phyloP scores from a whole-genome alignment of 306 rosid species.

The Inga oerstediana region DNA sequence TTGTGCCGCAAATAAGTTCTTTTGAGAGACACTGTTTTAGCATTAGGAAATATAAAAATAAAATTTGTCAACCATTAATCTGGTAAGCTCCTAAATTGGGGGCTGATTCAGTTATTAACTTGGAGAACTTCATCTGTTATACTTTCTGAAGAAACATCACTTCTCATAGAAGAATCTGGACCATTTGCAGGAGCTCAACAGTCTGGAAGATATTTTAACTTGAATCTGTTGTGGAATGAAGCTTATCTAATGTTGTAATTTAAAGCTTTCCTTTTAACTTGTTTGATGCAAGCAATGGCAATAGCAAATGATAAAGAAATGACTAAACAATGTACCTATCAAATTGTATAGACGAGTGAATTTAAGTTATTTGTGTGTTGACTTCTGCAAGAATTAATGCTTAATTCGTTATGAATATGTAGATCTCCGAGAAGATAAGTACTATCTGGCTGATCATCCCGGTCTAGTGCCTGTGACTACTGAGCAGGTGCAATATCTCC shows the following conservation, averaged over 20 bases:
- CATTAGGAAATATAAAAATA: neutral
- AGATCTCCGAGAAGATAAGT: slow-evolving; percentile 90
- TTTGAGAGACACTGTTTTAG: neutral
- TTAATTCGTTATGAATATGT: slow-evolving; percentile 22
- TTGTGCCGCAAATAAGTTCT: neutral
- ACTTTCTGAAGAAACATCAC: neutral
- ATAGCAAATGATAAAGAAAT: slow-evolving; percentile 6
- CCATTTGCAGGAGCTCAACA: neutral
- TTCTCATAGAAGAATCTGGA: neutral
- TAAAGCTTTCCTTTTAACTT: neutral
- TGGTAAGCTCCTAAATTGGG: neutral
- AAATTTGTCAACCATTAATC: neutral
- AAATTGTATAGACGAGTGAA: neutral
- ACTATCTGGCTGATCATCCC: slow-evolving; percentile 81
- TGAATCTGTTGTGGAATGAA: neutral
- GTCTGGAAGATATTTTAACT: neutral
- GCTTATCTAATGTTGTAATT: slow-evolving; percentile 17
- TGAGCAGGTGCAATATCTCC: slow-evolving; percentile 59
- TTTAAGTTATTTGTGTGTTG: slow-evolving; percentile 7
- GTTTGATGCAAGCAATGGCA: neutral
- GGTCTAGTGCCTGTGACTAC: slow-evolving; percentile 79
- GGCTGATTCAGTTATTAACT: neutral
- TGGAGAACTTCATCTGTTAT: neutral
- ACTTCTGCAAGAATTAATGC: slow-evolving; percentile 27
- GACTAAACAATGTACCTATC: neutral